phyloP scores from a whole-genome alignment of 345 rosid species.

The Brassica cretica region DNA sequence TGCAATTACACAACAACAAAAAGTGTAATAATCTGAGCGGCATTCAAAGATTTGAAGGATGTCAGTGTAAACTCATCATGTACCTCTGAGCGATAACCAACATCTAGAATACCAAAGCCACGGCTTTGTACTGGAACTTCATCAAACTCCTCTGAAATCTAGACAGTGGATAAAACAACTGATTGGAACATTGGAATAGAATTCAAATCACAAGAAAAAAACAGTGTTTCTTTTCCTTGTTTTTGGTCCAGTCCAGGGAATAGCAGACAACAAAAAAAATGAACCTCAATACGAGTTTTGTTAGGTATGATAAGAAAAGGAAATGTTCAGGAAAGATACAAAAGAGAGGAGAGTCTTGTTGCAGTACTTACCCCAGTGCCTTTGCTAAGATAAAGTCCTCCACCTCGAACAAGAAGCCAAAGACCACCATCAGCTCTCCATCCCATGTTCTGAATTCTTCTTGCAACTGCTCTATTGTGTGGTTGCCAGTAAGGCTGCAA shows the following conservation, averaged over 20 bases:
- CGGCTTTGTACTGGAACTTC: conserved; percentile 91
- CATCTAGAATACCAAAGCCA: conserved; percentile 96
- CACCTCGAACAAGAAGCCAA: conserved; percentile 99
- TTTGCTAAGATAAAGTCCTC: conserved; percentile 95
- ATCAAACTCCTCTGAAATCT: conserved; percentile 76
- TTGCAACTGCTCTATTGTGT: conserved; percentile 92
- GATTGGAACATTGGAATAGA: neutral
- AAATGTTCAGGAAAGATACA: neutral
- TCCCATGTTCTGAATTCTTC: conserved; percentile 98
- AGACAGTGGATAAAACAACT: conserved; percentile 1
- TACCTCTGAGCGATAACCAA: conserved; percentile 91
- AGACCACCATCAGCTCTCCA: conserved; percentile 99
- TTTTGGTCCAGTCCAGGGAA: neutral
- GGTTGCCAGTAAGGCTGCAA: conserved; percentile 94
- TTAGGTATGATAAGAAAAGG: neutral
- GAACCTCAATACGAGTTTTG: neutral
- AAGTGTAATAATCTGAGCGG: neutral
- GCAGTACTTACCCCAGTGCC: conserved; percentile 74
- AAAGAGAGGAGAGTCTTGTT: conserved; percentile 3
- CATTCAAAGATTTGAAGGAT: neutral
- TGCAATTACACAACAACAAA: conserved; percentile 22
- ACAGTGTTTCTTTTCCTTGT: neutral
- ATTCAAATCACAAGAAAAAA: neutral
- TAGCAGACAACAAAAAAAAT: neutral
- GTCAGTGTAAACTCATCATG: neutral